Conservation (phyloP, 176 grass and related monocot genomes). For the Rhynchospora tenuis region DNA sequence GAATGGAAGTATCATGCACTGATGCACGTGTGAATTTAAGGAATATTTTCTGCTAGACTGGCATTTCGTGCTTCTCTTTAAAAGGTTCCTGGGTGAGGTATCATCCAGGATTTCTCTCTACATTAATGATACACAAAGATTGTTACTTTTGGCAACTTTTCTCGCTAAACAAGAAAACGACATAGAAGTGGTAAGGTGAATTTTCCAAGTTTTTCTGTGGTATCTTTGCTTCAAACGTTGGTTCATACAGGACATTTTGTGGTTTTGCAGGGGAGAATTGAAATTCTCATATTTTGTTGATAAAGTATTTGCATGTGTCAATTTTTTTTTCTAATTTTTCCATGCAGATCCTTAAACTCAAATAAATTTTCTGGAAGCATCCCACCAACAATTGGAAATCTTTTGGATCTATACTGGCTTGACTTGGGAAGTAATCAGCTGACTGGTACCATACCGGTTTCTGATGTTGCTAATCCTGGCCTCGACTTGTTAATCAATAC, state of each 20-base stretch:
- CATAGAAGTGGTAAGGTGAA: background rate
- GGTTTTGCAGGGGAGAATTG: background rate
- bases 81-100: background rate
- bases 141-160: background rate
- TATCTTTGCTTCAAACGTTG: background rate
- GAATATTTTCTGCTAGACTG: background rate
- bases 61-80: background rate
- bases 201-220: background rate
- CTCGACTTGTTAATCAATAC: conserved; percentile 61
- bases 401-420: conserved; percentile 77
- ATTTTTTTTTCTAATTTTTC: background rate
- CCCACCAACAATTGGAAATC: conserved; percentile 49
- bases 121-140: background rate
- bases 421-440: conserved; percentile 68
- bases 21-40: background rate
- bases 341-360: conserved; percentile 68
- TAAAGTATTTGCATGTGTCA: background rate
- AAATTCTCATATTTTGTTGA: background rate
- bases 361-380: conserved; percentile 64
- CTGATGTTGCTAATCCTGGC: conserved; percentile 48
- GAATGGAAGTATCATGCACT: background rate
- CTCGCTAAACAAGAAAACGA: background rate
- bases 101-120: background rate
- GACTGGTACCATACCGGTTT: conserved; percentile 65
- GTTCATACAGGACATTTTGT: background rate